phyloP scores from a whole-genome alignment of 768 basidiomycete species.

The Lentinula raphanica region DNA sequence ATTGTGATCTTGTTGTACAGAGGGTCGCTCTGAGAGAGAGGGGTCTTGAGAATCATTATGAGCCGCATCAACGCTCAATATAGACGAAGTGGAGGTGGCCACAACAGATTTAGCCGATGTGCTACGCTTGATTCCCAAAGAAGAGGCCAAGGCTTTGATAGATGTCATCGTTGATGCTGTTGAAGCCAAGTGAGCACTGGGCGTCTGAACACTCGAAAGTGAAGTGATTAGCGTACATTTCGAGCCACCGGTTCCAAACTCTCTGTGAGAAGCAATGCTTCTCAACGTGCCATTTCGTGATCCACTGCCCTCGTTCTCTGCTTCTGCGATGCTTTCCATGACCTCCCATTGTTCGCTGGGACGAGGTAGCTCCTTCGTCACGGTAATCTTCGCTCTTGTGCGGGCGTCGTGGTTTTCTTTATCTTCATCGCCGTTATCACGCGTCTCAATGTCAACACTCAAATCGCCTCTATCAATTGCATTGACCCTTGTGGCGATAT shows the following conservation, averaged over 20 bases:
- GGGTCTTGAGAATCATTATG: not conserved
- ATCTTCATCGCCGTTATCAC: conserved; percentile 25
- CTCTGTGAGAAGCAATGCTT: conserved; percentile 36
- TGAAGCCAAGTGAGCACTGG: conserved; percentile 7
- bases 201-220: conserved; percentile 9
- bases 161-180: conserved; percentile 61
- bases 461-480: conserved; percentile 15
- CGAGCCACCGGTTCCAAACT: conserved; percentile 61
- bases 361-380: conserved; percentile 32
- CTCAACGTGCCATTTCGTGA: conserved; percentile 48
- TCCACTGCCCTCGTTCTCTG: conserved; percentile 61
- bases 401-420: conserved; percentile 17
- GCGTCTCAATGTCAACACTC: conserved; percentile 14
- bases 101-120: conserved; percentile 25
- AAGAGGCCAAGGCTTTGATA: conserved; percentile 70
- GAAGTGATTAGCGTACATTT: conserved; percentile 51
- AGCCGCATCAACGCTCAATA: not conserved
- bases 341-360: conserved; percentile 83
- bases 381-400: conserved; percentile 11
- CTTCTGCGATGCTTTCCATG: conserved; percentile 74
- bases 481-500: conserved; percentile 51
- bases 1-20: no score
- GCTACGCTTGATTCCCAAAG: conserved; percentile 63
- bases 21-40: not conserved
- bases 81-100: conserved; percentile 8